phyloP scores from a whole-genome alignment of 2,329 filamentous ascomycete genomes.

The Aspergillus tanneri region DNA sequence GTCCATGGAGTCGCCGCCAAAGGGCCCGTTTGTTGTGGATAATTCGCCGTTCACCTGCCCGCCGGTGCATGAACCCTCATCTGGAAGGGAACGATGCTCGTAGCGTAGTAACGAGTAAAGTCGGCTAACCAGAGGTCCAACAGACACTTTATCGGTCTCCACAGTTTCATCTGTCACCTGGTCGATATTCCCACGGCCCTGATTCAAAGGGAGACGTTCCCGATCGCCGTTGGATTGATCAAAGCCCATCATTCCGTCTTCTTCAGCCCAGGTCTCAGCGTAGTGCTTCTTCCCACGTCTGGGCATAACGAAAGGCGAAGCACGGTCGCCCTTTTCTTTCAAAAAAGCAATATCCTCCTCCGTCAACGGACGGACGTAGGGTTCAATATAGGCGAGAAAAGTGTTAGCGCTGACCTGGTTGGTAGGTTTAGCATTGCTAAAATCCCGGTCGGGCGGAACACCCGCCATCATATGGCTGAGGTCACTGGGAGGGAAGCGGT shows the following conservation, averaged over 20 bases:
- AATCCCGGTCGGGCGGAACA: conserved; percentile 88
- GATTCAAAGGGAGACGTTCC: conserved; percentile 72
- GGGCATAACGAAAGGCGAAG: conserved; percentile 80
- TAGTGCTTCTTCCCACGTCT: conserved; percentile 82
- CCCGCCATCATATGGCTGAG: conserved; percentile 83
- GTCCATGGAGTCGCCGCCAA: conserved; percentile 51
- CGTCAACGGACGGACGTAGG: conserved; percentile 82
- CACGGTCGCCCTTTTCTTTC: conserved; percentile 81
- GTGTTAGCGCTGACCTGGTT: conserved; percentile 93
- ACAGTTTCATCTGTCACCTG: conserved; percentile 81
- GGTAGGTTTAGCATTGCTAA: conserved; percentile 86
- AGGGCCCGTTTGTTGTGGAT: conserved; percentile 46
- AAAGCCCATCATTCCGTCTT: conserved; percentile 77
- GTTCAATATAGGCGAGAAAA: conserved; percentile 89
- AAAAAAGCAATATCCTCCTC: conserved; percentile 95
- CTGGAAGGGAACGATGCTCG: conserved; percentile 55
- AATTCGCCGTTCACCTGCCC: conserved; percentile 55
- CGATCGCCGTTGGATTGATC: conserved; percentile 63
- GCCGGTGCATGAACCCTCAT: conserved; percentile 56
- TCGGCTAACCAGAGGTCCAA: conserved; percentile 80
- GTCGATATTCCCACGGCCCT: conserved; percentile 81
- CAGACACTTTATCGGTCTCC: conserved; percentile 84
- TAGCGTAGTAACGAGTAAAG: conserved; percentile 78
- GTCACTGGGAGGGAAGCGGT: conserved; percentile 76
- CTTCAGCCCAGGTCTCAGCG: conserved; percentile 87